Conservation (phyloP, 2,329 filamentous ascomycete species). For the Botrytis byssoidea region DNA sequence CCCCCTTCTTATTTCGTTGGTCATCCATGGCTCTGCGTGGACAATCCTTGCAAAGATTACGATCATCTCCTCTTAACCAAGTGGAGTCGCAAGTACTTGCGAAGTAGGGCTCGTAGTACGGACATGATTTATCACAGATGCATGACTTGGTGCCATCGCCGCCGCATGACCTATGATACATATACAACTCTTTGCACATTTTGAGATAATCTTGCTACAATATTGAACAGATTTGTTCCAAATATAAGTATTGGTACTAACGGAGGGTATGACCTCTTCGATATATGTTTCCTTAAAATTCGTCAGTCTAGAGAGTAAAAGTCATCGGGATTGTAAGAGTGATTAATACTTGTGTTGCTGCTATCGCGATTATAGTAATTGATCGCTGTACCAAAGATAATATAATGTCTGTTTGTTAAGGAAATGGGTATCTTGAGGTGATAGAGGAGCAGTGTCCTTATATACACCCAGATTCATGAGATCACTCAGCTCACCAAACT, state of each 20-base stretch:
- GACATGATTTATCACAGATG: constrained; percentile 5
- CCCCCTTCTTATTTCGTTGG: background rate
- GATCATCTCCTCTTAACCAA: background rate
- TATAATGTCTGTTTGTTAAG: background rate
- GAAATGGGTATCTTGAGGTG: background rate
- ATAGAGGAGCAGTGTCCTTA: background rate
- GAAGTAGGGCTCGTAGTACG: constrained; percentile 1
- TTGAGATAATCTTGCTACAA: background rate
- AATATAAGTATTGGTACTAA: background rate
- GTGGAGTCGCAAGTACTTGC: background rate
- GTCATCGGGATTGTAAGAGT: too few relatives aligned
- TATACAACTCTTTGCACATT: background rate
- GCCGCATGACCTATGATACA: background rate
- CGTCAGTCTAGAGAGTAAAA: background rate
- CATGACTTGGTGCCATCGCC: background rate
- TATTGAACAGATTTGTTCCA: background rate
- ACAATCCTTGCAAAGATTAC: background rate
- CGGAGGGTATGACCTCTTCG: background rate
- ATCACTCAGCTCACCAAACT: background rate
- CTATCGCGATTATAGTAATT: background rate
- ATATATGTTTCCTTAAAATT: background rate
- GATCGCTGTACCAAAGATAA: background rate
- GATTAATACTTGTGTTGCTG: background rate
- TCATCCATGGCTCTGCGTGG: background rate
- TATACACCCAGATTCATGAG: background rate